Evolutionary conservation across 164 flowering plant species (phyloP).

Genomic region (Umbellularia californica): DNA sequence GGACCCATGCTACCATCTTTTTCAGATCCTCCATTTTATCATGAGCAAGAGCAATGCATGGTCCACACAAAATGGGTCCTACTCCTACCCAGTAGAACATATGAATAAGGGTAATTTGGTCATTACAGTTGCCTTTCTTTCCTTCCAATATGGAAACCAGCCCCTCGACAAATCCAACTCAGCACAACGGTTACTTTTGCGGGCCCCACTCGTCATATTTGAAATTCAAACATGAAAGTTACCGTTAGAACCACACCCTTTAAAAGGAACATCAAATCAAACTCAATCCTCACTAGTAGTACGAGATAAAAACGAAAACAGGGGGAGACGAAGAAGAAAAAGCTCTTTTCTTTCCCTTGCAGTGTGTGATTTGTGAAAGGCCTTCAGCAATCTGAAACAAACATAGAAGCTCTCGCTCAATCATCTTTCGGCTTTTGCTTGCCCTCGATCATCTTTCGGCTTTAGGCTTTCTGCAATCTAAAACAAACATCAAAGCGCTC

Average conservation of each 20-base stretch:
- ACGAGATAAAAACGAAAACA: not conserved
- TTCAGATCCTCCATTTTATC: too few species aligned
- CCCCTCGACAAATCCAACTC: not conserved
- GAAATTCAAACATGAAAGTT: not conserved
- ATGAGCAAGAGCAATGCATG: too few species aligned
- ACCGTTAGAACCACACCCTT: not conserved
- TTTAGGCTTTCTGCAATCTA: not conserved
- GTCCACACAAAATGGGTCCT: too few species aligned
- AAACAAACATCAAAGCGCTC: not conserved
- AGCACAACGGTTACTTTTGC: not conserved
- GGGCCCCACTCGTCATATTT: too few species aligned
- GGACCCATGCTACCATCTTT: too few species aligned
- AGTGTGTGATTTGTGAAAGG: not conserved
- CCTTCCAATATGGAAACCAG: too few species aligned
- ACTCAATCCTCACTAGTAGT: not conserved
- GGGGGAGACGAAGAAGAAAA: not conserved
- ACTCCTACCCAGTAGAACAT: too few species aligned
- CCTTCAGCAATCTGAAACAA: not conserved
- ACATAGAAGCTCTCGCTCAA: not conserved
- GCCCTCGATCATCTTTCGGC: not conserved
- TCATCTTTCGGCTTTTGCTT: not conserved
- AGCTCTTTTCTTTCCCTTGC: conserved; percentile 6
- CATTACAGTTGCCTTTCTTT: too few species aligned
- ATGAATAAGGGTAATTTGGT: too few species aligned
- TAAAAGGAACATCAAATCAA: not conserved